Evolutionary conservation across 2,329 filamentous ascomycete species (phyloP), one percentile per base, ranked within the genome.

Genomic region (Bipolaris zeicola): DNA sequence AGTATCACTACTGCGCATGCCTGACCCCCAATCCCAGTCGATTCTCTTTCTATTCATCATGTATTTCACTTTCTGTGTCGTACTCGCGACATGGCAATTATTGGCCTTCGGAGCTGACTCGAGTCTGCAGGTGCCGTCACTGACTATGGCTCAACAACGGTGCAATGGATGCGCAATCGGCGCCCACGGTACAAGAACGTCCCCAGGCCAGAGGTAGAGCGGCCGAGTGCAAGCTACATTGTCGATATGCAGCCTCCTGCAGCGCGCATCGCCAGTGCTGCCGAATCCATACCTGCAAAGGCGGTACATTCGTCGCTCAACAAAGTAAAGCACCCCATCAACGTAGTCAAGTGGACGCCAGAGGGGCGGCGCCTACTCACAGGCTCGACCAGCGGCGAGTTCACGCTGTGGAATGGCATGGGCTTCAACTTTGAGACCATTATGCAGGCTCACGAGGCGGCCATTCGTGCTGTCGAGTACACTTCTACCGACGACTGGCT

Each of bases 401-500:
- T 99, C 70, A 99, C 96, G 37, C 79, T 99, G 3, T 99, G 95
- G 95, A 99, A 99, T 75, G 95, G 95, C 61, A 98, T 94, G 41
- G 94, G 92, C 22, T 99, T 99, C 84, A 98, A 99, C 77, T 99
- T 99, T 69, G 95, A 99, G 79, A 98, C 95, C 3, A 97, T 99
- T 26, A 97, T 97, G 90, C 93, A 96, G 76, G 94, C 94, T 37
- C 94, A 98, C 76, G 94, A 97, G 77, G 87, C 88, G 52, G 90
- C 91, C 36, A 92, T 96, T 63, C 86, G 92, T 66, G 88, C 90
- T 8, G 82, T 93, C 43, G 87, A 87, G 63, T 99, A 96, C 81
- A 96, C 95, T 2, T 91, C 98, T 77, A 96, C 90, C 68, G 91
- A 96, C 72, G 95, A 99, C 78, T 99, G 95, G 94, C 83, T 99